These are phyloP conservation scores for Galeopsis tetrahit DNA, from an alignment of 257 asterid genomes.

Conservation along the genomic window DNA sequence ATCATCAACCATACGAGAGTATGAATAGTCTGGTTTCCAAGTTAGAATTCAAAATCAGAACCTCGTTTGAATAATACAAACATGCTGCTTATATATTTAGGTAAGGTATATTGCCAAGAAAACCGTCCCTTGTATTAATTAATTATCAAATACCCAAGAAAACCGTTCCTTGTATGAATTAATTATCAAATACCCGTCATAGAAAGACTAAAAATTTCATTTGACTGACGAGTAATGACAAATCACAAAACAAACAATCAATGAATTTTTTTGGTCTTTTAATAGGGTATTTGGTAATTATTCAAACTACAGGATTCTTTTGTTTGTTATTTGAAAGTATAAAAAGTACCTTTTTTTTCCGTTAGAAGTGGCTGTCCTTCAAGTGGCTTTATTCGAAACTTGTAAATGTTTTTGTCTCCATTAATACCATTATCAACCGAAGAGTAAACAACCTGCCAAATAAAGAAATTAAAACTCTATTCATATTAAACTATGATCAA, in stretches of 20 bases:
- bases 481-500: neutral
- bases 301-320: neutral
- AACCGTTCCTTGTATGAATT: neutral
- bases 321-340: neutral
- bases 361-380: slow-evolving; percentile 82
- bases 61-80: neutral
- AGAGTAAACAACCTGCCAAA: slow-evolving; percentile 60
- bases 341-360: slow-evolving; percentile 62
- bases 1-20: slow-evolving; percentile 86
- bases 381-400: slow-evolving; percentile 63
- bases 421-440: slow-evolving; percentile 92
- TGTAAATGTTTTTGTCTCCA: slow-evolving; percentile 68
- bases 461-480: slow-evolving; percentile 20
- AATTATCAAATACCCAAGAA: neutral
- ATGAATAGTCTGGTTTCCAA: slow-evolving; percentile 21
- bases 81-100: neutral
- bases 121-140: neutral
- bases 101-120: no score
- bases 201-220: neutral
- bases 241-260: neutral
- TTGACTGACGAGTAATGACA: neutral
- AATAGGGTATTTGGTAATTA: neutral
- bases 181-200: neutral
- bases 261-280: neutral
- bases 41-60: neutral